These are phyloP conservation scores for Fusarium tanahbumbuense DNA, from an alignment of 2,329 filamentous ascomycete genomes.

Conservation along the genomic window DNA sequence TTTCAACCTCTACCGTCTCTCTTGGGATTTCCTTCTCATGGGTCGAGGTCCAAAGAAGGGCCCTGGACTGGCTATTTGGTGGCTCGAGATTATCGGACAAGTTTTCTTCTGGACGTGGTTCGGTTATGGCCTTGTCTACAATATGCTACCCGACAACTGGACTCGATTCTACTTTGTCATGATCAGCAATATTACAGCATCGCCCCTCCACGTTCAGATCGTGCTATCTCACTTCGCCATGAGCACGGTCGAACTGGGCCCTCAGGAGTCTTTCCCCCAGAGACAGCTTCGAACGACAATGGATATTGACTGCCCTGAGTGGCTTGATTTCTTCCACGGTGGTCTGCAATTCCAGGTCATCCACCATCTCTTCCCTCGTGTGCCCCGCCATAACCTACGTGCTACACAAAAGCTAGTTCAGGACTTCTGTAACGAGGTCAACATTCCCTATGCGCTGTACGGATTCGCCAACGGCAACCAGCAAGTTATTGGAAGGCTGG, in stretches of 20 bases:
- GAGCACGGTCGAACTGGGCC: conserved; percentile 88
- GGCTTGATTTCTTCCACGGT: conserved; percentile 91
- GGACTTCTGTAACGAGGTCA: conserved; percentile 84
- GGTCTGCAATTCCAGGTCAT: conserved; percentile 91
- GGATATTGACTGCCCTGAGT: conserved; percentile 88
- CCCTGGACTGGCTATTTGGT: conserved; percentile 84
- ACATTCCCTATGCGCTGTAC: conserved; percentile 86
- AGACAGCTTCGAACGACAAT: conserved; percentile 93
- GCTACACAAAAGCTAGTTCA: conserved; percentile 78
- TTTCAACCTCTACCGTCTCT: conserved; percentile 87
- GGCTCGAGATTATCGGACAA: conserved; percentile 81
- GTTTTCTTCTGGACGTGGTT: conserved; percentile 89
- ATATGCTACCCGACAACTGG: conserved; percentile 74
- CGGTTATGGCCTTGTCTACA: conserved; percentile 83
- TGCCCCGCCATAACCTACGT: conserved; percentile 87
- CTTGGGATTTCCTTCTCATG: conserved; percentile 79
- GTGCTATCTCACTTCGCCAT: conserved; percentile 93
- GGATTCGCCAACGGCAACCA: conserved; percentile 87
- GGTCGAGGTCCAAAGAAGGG: conserved; percentile 79
- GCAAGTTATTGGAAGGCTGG: conserved; percentile 79
- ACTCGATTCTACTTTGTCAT: conserved; percentile 80
- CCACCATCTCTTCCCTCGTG: conserved; percentile 85
- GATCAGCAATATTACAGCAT: conserved; percentile 82
- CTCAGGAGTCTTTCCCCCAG: conserved; percentile 87
- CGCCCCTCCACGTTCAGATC: conserved; percentile 88